These are phyloP conservation scores for Polygonum maritimum DNA, from an alignment of 148 eudicot species.

Conservation along the genomic window DNA sequence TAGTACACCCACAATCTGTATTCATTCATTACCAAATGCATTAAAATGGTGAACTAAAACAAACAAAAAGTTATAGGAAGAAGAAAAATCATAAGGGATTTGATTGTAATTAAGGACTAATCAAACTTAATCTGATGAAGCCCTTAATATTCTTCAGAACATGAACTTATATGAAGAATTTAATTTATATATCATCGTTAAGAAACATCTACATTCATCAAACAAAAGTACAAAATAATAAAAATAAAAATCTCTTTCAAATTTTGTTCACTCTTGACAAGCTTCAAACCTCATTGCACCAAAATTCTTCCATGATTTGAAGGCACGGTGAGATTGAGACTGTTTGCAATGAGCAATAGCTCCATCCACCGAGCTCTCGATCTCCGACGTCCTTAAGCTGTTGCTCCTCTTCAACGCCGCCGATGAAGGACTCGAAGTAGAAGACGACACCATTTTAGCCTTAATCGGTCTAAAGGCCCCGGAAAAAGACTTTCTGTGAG, in stretches of 20 bases:
- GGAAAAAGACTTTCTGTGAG: slow-evolving; percentile 37
- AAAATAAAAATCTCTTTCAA: not conserved
- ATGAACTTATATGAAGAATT: not conserved
- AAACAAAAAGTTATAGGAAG: no score
- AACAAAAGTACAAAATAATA: not conserved
- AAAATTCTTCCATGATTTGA: slow-evolving; percentile 18
- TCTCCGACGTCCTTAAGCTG: slow-evolving; percentile 20
- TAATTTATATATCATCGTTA: not conserved
- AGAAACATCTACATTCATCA: not conserved
- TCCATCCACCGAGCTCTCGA: slow-evolving; percentile 41
- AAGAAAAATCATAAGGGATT: not conserved
- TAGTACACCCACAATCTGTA: no score
- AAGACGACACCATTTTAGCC: slow-evolving; percentile 13
- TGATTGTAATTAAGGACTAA: not conserved
- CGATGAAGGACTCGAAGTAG: slow-evolving; percentile 1
- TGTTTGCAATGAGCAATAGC: slow-evolving; percentile 58
- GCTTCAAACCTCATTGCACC: slow-evolving; percentile 18
- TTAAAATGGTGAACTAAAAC: not conserved
- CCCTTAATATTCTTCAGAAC: no score
- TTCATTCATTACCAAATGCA: no score
- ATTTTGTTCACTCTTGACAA: not conserved
- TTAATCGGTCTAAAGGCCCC: slow-evolving; percentile 37
- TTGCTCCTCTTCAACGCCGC: slow-evolving; percentile 19
- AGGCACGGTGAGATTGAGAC: slow-evolving; percentile 23
- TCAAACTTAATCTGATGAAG: not conserved